phyloP scores from a whole-genome alignment of 225 moss, liverwort and hornwort genomes.

The Sphagnum contortum region DNA sequence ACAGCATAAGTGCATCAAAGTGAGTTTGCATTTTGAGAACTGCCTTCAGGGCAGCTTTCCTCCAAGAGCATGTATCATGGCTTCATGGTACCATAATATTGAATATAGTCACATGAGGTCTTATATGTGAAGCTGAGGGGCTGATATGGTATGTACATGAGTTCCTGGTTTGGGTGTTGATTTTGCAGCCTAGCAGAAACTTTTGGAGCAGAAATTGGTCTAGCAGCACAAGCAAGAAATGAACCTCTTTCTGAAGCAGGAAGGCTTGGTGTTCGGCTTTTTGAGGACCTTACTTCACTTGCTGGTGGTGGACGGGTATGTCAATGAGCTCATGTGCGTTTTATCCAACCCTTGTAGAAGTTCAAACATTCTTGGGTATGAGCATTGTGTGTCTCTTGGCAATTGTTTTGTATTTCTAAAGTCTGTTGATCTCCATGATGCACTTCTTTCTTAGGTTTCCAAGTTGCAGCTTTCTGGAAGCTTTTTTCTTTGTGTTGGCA shows the following conservation, averaged over 20 bases:
- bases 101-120: no score
- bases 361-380: no score
- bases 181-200: constrained; percentile 59
- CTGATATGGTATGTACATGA: no score
- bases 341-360: no score
- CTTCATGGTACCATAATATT: no score
- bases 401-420: not conserved
- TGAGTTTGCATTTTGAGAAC: constrained; percentile 16
- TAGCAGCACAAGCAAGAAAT: constrained; percentile 35
- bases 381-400: not conserved
- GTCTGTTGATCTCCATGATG: no score
- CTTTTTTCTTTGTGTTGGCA: no score
- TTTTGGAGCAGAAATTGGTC: constrained; percentile 52
- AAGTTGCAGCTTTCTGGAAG: no score
- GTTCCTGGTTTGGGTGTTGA: not conserved
- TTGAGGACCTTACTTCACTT: constrained; percentile 86
- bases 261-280: constrained; percentile 73
- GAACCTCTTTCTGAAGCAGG: constrained; percentile 65
- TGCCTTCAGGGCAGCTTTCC: not conserved
- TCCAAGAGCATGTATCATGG: not conserved
- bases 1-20: constrained; percentile 43
- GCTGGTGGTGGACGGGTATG: constrained; percentile 74
- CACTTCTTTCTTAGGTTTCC: no score
- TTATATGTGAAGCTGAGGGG: no score
- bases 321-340: not conserved